Conservation (phyloP, 1,284 basidiomycete genomes). For the Bjerkandera adusta region DNA sequence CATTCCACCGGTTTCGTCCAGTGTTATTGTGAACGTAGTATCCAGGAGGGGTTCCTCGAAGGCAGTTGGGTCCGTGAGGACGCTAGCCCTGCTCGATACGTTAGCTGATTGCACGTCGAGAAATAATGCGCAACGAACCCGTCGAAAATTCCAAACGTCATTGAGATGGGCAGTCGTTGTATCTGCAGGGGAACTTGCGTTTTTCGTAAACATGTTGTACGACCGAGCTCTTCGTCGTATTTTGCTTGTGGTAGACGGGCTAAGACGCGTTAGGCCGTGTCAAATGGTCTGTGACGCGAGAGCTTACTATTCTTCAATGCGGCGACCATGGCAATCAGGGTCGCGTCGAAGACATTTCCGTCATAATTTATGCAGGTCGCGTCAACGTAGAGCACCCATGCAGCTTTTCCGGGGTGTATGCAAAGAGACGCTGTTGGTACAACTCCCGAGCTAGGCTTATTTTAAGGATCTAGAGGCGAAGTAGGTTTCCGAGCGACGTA, state of each 20-base stretch:
- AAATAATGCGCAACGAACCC: slow-evolving; percentile 45
- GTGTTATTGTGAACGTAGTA: slow-evolving; percentile 62
- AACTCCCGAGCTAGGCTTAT: slow-evolving; percentile 56
- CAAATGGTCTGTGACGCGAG: background rate
- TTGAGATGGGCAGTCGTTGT: slow-evolving; percentile 51
- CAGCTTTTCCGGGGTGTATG: slow-evolving; percentile 79
- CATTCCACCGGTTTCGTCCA: slow-evolving; percentile 54
- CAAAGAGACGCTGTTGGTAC: slow-evolving; percentile 70
- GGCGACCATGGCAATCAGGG: slow-evolving; percentile 83
- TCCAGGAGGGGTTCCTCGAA: slow-evolving; percentile 89
- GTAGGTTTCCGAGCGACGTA: slow-evolving; percentile 22
- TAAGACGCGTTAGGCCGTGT: slow-evolving; percentile 34
- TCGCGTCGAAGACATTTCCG: slow-evolving; percentile 92
- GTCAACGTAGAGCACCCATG: slow-evolving; percentile 92
- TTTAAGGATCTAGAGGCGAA: slow-evolving; percentile 4
- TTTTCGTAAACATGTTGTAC: slow-evolving; percentile 64
- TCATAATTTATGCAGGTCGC: slow-evolving; percentile 96
- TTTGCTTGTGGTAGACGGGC: slow-evolving; percentile 74
- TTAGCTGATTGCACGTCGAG: background rate
- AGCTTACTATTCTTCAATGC: slow-evolving; percentile 82
- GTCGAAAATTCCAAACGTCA: slow-evolving; percentile 84
- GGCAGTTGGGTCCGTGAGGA: slow-evolving; percentile 83
- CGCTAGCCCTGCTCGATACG: slow-evolving; percentile 44
- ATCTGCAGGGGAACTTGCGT: slow-evolving; percentile 48
- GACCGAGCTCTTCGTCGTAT: slow-evolving; percentile 68